These are phyloP conservation scores for Potentilla sterilis DNA, from an alignment of 306 rosid species.

Conservation along the genomic window DNA sequence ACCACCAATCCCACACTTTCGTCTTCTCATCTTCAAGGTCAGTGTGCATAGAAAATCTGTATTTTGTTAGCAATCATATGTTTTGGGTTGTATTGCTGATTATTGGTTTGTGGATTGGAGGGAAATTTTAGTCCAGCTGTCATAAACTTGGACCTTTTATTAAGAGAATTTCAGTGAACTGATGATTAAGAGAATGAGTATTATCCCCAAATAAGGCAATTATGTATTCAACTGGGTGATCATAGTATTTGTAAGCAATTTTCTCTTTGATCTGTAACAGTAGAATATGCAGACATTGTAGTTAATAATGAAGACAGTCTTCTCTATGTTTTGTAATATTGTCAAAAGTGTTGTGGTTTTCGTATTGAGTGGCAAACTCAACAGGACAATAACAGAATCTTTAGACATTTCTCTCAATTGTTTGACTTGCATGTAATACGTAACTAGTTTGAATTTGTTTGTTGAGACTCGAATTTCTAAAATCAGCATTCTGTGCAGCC, in stretches of 20 bases:
- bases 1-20: conserved; percentile 66
- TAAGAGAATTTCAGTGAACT: not conserved
- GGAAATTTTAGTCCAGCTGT: not conserved
- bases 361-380: not conserved
- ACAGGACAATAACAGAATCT: not conserved
- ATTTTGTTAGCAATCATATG: not conserved
- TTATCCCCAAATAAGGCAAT: not conserved
- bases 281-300: not conserved
- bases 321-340: not conserved
- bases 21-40: conserved; percentile 75
- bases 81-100: not conserved
- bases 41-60: conserved; percentile 18
- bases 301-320: not conserved
- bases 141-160: not conserved
- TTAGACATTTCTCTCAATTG: not conserved
- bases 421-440: not conserved
- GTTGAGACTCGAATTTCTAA: not conserved
- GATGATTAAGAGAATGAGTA: not conserved
- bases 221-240: not conserved
- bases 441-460: not conserved
- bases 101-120: conserved; percentile 11
- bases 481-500: too few species aligned
- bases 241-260: not conserved
- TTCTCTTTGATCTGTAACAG: not conserved
- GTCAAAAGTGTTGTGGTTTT: not conserved